Percentiles rank a stretch among this genome's conserved stretches.
phyloP scores from a whole-genome alignment of 148 eudicot species.

The Selenicereus undatus region DNA sequence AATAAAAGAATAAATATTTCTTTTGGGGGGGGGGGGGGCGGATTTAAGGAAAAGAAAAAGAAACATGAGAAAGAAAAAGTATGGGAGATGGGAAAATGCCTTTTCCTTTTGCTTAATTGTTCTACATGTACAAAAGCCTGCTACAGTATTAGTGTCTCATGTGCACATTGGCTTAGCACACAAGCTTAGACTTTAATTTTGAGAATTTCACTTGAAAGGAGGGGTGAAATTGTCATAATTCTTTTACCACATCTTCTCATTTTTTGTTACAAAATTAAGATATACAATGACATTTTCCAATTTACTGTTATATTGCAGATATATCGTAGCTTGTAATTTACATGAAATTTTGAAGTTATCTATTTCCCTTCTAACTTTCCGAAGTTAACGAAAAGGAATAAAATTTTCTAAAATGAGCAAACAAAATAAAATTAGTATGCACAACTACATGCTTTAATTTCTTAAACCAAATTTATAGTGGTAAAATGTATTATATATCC shows the following conservation, averaged over 20 bases:
- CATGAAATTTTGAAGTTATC: neutral
- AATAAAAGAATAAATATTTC: conserved; percentile 28
- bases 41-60: neutral
- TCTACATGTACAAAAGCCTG: conserved; percentile 32
- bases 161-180: conserved; percentile 15
- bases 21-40: neutral
- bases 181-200: conserved; percentile 20
- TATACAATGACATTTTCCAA: too few species aligned
- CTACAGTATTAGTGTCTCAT: conserved; percentile 21
- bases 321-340: neutral
- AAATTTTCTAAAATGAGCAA: too few species aligned
- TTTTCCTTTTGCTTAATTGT: neutral
- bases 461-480: too few species aligned
- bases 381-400: too few species aligned
- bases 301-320: neutral
- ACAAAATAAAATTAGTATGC: too few species aligned
- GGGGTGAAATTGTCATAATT: neutral
- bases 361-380: too few species aligned
- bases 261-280: neutral
- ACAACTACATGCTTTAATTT: too few species aligned
- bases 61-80: neutral
- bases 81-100: neutral
- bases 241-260: conserved; percentile 17
- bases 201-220: neutral
- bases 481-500: too few species aligned